Evolutionary conservation across 176 grass and related monocot species (phyloP), one percentile per base, ranked within the genome.

Genomic region (Lolium rigidum): DNA sequence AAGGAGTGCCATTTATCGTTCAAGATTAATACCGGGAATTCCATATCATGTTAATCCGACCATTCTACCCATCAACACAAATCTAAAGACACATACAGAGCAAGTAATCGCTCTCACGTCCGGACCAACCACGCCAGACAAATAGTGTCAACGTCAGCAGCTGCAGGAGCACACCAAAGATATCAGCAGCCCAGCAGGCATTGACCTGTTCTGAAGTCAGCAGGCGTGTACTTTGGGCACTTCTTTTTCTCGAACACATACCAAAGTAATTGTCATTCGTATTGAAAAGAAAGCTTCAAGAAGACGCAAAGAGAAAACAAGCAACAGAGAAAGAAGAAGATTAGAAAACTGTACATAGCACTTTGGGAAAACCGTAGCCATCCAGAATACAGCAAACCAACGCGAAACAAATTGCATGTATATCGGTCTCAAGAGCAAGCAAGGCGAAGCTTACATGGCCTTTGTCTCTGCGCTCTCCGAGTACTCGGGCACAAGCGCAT

Each of bases 381-480:
- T 35, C 31, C 31, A 35, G 31, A 35, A 35, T 35, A 35, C 31
- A 35, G 31, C 31, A 35, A 35, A 43, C 14, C 41, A 28, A 80
- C 17, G 43, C 28, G 60, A 49, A 80, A 61, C 15, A 80, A 51
- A 35, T 35, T 35, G 10, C 13, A 1, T n/a, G 62, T 46, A 73
- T 46, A 74, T 3, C 9, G 17, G 11, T 49, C 4, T 17, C 59
- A 84, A 63, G 49, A 78, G 35, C 11, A 38, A 80, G 77, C 14
- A 38, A 72, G 10, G 65, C 3, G 5, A 20, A 26, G 31, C 58
- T 83, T 49, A 75, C 81, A 81, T 70, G 64, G 78, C 57, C 84
- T 90, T 93, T 49, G 17, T 83, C 38, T 81, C 83, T 41, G 22
- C 39, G 74, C 73, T 10, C 37, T 89, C 87, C 10, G 50, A 10